Evolutionary conservation across 2,329 filamentous ascomycete species (phyloP), one percentile per base, ranked within the genome.

Genomic region (Scytalidium sp.): DNA sequence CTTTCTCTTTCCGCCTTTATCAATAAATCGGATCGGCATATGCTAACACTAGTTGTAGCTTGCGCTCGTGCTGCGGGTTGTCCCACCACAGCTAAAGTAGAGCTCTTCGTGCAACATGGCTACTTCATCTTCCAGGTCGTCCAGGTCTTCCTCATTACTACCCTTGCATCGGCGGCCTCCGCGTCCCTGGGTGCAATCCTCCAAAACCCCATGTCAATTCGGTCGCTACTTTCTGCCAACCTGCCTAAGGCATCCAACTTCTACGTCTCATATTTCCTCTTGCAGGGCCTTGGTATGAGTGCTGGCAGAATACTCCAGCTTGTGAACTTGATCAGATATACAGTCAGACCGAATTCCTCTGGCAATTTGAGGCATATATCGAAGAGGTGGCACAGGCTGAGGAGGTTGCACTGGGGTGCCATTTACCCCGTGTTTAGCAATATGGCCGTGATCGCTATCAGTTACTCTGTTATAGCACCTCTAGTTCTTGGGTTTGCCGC

Each of bases 91-190:
- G 78, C 81, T 3, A 75, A 76, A 3, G 74, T 85, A 8, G 84
- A 88, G 59, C 66, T 86, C 19, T 79, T 78, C 13, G 78, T 79
- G 1, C 80, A 87, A 57, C 84, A 81, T 59, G 79, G 73, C 60
- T 87, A 83, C 67, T 88, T 85, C 56, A 72, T 75, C 36, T 82
- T 82, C 62, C 77, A 81, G 59, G 75, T 88, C 32, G 69, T 87
- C 15, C 83, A 88, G 59, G 82, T 86, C 19, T 88, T 88, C 67
- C 68, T 88, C 32, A 76, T 88, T n/a, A 79, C 82, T 2, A 87
- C 84, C 0, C 54, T 88, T 19, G 74, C 81, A 4, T 85, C 82
- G 11, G 78, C 81, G 2, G 83, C 83, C 11, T 74, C 80, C 8
- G 75, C 79, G 15, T 76, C 80, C 1, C 71, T 79, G 1, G 70